These are phyloP conservation scores for Thermothielavioides terrestris DNA, from an alignment of 495 filamentous ascomycete genomes.

Conservation along the genomic window DNA sequence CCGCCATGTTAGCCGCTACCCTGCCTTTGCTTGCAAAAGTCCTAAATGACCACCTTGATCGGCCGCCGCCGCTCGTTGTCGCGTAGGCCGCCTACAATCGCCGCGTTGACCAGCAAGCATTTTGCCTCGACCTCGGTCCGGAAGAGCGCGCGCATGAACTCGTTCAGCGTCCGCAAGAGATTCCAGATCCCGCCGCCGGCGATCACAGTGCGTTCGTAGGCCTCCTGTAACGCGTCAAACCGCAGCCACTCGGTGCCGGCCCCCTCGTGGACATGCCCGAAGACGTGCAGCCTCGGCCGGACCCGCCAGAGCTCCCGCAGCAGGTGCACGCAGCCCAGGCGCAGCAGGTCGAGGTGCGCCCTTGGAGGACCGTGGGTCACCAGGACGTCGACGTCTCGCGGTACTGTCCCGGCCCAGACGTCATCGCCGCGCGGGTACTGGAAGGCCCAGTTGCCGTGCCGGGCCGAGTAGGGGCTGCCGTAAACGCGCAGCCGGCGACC, in stretches of 20 bases:
- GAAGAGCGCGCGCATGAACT: background rate
- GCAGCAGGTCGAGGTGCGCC: conserved; percentile 52
- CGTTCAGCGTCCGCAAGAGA: conserved; percentile 1
- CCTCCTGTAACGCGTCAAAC: conserved; percentile 19
- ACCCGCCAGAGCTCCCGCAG: conserved; percentile 61
- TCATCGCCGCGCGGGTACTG: conserved; percentile 16
- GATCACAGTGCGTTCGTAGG: conserved; percentile 14
- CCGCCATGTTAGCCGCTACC: too few relatives aligned
- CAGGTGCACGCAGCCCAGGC: conserved; percentile 57
- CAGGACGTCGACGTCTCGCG: conserved; percentile 55
- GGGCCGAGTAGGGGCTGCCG: conserved; percentile 30
- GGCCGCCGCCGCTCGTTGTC: conserved; percentile 8
- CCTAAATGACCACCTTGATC: conserved; percentile 5
- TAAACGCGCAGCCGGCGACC: conserved; percentile 30
- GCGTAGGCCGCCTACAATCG: conserved; percentile 8
- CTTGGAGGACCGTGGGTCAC: conserved; percentile 64
- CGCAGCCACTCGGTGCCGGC: conserved; percentile 32
- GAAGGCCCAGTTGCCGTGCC: conserved; percentile 27
- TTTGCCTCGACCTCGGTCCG: conserved; percentile 2
- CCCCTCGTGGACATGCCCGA: conserved; percentile 62
- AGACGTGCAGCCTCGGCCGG: conserved; percentile 61
- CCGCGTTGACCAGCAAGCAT: conserved; percentile 12
- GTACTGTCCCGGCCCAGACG: conserved; percentile 34
- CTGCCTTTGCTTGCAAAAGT: background rate
- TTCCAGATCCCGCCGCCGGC: conserved; percentile 18